Evolutionary conservation across 2,329 filamentous ascomycete genomes (phyloP).

Genomic region (Lasiodiplodia citricola): DNA sequence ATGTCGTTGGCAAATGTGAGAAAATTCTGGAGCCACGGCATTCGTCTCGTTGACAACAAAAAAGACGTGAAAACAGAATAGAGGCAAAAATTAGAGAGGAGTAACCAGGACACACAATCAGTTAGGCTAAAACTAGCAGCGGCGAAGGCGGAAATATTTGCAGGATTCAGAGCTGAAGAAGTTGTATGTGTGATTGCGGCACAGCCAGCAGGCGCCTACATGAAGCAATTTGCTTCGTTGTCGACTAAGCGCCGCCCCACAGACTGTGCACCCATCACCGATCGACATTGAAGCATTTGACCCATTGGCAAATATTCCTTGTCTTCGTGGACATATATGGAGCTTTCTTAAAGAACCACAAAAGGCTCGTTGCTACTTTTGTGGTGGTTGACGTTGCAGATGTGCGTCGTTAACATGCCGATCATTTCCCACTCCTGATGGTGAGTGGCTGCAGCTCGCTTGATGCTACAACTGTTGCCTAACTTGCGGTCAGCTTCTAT

Average conservation of each 20-base stretch:
- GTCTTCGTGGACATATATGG: not conserved
- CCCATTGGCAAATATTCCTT: not conserved
- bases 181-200: not conserved
- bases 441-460: not conserved
- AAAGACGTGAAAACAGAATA: not conserved
- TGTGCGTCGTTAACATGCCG: not conserved
- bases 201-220: not conserved
- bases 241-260: not conserved
- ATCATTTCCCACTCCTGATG: not conserved
- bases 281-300: not conserved
- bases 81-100: not conserved
- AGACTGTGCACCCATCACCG: not conserved
- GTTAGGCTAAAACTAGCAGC: not conserved
- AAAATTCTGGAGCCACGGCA: not conserved
- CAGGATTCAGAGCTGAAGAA: not conserved
- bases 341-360: not conserved
- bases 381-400: not conserved
- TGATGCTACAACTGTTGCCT: not conserved
- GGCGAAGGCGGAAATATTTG: not conserved
- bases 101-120: not conserved
- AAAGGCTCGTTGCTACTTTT: not conserved
- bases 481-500: not conserved
- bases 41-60: not conserved
- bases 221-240: not conserved
- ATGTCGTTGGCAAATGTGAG: not conserved